A percentile compares a stretch with the other conserved stretches of the same genome.
Evolutionary conservation across 2,329 filamentous ascomycete genomes (phyloP).

Genomic region (Trichoderma aggressivum): DNA sequence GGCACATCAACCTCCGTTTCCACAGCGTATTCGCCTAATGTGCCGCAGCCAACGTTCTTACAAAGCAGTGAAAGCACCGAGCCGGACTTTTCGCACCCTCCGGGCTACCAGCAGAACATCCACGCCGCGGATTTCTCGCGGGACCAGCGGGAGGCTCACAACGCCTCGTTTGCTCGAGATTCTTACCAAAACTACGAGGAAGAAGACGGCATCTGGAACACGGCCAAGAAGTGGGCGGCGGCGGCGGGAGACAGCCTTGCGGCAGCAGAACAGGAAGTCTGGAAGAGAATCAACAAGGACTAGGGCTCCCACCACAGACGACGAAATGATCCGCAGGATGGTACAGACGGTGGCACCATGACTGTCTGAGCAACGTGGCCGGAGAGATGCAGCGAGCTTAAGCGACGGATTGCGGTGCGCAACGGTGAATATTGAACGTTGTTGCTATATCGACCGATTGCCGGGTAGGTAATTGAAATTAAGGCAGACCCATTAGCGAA

Average conservation of each 20-base stretch:
- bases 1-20: slow-evolving; percentile 45
- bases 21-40: slow-evolving; percentile 27
- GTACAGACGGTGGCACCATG: neutral
- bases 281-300: slow-evolving; percentile 61
- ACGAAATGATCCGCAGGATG: neutral
- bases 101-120: slow-evolving; percentile 56
- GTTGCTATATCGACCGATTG: neutral
- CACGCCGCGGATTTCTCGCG: slow-evolving; percentile 51
- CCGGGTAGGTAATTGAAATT: slow-evolving; percentile 1
- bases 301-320: slow-evolving; percentile 25
- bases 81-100: slow-evolving; percentile 43
- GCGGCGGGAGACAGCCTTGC: slow-evolving; percentile 56
- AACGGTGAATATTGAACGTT: neutral
- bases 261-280: slow-evolving; percentile 59
- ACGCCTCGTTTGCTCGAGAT: slow-evolving; percentile 31
- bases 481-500: neutral
- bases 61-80: slow-evolving; percentile 26
- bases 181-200: slow-evolving; percentile 27
- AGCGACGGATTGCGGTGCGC: neutral
- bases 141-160: slow-evolving; percentile 43
- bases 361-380: neutral
- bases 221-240: slow-evolving; percentile 56
- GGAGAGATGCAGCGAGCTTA: neutral
- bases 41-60: slow-evolving; percentile 27
- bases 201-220: slow-evolving; percentile 51